Conservation (phyloP, 1,284 basidiomycete species). For the Lignosus rhinocerotis region DNA sequence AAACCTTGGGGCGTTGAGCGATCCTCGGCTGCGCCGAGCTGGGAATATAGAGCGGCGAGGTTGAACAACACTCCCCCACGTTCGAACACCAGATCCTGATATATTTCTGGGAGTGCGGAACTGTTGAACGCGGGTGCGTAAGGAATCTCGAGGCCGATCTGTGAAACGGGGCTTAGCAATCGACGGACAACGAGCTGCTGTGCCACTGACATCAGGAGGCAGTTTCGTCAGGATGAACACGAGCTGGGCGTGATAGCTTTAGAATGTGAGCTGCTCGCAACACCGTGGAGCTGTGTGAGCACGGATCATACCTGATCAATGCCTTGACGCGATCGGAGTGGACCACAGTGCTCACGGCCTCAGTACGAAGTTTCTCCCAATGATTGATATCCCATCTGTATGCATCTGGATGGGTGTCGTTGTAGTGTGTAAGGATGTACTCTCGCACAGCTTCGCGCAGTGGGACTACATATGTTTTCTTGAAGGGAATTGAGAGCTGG, state of each 20-base stretch:
- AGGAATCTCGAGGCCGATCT: conserved; percentile 80
- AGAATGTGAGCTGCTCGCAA: conserved; percentile 14
- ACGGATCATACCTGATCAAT: conserved; percentile 29
- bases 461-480: conserved; percentile 64
- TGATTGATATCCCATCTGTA: conserved; percentile 78
- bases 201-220: conserved; percentile 57
- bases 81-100: conserved; percentile 81
- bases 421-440: conserved; percentile 70
- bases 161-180: conserved; percentile 11
- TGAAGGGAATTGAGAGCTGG: conserved; percentile 77
- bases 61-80: conserved; percentile 81
- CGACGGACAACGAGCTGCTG: not conserved
- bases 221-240: conserved; percentile 75
- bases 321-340: conserved; percentile 58
- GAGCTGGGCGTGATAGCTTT: conserved; percentile 89
- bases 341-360: conserved; percentile 55
- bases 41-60: conserved; percentile 79
- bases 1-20: conserved; percentile 77
- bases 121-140: conserved; percentile 74
- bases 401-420: conserved; percentile 85
- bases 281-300: not conserved
- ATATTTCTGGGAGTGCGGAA: conserved; percentile 56
- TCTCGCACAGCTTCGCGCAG: conserved; percentile 60
- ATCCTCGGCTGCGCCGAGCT: conserved; percentile 66
- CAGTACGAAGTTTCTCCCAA: conserved; percentile 72